These are phyloP conservation scores for Penicillium sp. DNA, from an alignment of 2,329 filamentous ascomycete species.

Conservation along the genomic window DNA sequence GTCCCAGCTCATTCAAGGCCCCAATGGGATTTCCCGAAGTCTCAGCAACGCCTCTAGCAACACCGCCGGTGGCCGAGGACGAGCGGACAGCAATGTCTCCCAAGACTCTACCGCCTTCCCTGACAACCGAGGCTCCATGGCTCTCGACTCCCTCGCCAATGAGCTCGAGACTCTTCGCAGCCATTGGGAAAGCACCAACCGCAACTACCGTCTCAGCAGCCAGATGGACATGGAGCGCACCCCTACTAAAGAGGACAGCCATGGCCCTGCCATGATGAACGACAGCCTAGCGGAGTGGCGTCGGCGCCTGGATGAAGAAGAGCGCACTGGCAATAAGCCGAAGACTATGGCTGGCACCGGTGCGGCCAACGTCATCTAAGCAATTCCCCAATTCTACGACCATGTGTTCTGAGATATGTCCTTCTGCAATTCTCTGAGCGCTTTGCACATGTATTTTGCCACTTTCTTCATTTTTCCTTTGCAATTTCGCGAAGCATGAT, in stretches of 20 bases:
- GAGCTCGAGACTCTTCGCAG: constrained; percentile 87
- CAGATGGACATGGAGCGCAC: constrained; percentile 80
- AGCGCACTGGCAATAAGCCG: constrained; percentile 34
- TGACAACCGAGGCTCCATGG: constrained; percentile 63
- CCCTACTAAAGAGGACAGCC: constrained; percentile 46
- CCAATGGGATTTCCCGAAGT: constrained; percentile 47
- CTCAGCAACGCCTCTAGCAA: constrained; percentile 58
- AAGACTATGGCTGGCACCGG: constrained; percentile 25
- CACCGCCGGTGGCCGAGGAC: constrained; percentile 40
- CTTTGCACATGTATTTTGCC: constrained; percentile 18
- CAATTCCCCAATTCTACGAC: constrained; percentile 20
- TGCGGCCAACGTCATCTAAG: constrained; percentile 38
- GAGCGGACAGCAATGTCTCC: constrained; percentile 43
- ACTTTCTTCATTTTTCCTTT: constrained; percentile 6
- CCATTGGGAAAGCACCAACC: constrained; percentile 95
- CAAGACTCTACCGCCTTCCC: constrained; percentile 44
- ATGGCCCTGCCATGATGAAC: constrained; percentile 52
- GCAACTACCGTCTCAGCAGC: constrained; percentile 87
- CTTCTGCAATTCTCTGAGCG: constrained; percentile 20
- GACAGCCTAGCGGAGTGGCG: constrained; percentile 78
- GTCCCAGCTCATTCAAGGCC: constrained; percentile 47
- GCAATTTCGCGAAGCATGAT: constrained; percentile 16
- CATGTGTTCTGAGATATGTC: constrained; percentile 27
- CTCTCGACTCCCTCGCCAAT: constrained; percentile 84
- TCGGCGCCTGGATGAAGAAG: constrained; percentile 68